phyloP scores from a whole-genome alignment of 1,139 yeast genomes.

The Hyphopichia burtonii region DNA sequence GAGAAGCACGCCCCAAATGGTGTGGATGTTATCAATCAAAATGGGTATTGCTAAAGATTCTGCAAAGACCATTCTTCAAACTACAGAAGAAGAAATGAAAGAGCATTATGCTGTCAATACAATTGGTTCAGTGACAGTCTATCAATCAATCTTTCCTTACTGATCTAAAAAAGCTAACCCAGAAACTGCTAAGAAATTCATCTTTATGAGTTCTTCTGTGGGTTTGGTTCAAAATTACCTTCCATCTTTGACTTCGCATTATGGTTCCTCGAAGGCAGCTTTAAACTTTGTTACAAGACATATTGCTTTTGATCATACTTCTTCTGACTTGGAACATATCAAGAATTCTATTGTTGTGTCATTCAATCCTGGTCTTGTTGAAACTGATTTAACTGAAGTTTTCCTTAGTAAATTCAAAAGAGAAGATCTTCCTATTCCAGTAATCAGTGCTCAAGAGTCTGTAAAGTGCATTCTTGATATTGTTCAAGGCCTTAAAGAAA shows the following conservation, averaged over 20 bases:
- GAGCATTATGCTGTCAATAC: constrained; percentile 6
- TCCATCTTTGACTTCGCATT: neutral
- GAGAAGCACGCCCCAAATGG: constrained; percentile 2
- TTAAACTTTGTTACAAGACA: neutral
- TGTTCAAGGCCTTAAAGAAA: constrained; percentile 4
- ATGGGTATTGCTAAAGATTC: constrained; percentile 8
- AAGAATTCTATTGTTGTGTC: constrained; percentile 21
- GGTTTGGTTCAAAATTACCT: constrained; percentile 1
- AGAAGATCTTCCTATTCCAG: neutral
- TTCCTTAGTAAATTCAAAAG: neutral
- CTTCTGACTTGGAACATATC: constrained; percentile 1
- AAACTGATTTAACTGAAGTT: constrained; percentile 18
- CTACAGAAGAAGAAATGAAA: neutral
- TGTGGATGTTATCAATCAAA: constrained; percentile 10
- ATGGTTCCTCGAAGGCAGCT: constrained; percentile 1
- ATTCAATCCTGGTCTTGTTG: constrained; percentile 29
- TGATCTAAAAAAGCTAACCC: constrained; percentile 8
- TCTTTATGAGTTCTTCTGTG: constrained; percentile 4
- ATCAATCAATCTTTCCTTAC: constrained; percentile 7
- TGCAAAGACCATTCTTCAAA: neutral
- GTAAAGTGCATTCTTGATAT: constrained; percentile 4
- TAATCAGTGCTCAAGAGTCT: constrained; percentile 6
- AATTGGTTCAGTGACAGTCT: constrained; percentile 10
- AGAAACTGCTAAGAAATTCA: constrained; percentile 8
- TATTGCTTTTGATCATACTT: neutral